Evolutionary conservation across 2,329 filamentous ascomycete genomes (phyloP), one percentile per base, ranked within the genome.

Genomic region (Fusarium coffeatum): DNA sequence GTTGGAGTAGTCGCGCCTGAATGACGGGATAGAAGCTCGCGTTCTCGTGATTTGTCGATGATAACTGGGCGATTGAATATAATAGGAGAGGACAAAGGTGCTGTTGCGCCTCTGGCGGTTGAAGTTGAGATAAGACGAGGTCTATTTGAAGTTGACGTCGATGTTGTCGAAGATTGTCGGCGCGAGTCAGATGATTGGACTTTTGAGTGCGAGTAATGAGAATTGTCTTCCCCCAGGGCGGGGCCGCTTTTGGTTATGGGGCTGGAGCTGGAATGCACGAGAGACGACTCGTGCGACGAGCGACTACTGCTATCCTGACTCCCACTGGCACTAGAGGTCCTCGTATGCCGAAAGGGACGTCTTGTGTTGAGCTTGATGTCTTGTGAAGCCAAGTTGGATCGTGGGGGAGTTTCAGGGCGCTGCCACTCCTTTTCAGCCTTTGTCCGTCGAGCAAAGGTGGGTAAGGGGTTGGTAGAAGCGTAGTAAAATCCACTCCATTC

Each of bases 401-500:
- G 64, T 55, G 58, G 64, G 65, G 66, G 68, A 57, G 66, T 72
- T 47, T 64, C 59, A 65, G 73, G 66, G 68, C 60, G 68, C 61
- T 66, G 72, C 50, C 69, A 66, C 72, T 75, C 73, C 72, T 75
- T 75, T 76, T 76, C 72, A 76, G 69, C 63, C 55, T 73, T 65
- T 58, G 62, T 58, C 55, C 65, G 60, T 58, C 60, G 72, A 68
- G 50, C 25, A 61, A 67, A 74, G 73, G 73, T 74, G 73, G 74
- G 66, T 74, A 76, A 76, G 73, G 74, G 74, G 74, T 75, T 72
- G 63, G 71, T 69, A 68, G 72, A 68, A 65, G 72, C 69, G 68
- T 74, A 76, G 66, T 69, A 67, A 73, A 76, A 75, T 69, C 74
- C 74, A 68, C 73, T 76, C 74, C 74, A 76, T 75, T 76, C 74